Base-by-base conservation (phyloP, 176 grass and related monocot species). In the Musa itinerans region DNA sequence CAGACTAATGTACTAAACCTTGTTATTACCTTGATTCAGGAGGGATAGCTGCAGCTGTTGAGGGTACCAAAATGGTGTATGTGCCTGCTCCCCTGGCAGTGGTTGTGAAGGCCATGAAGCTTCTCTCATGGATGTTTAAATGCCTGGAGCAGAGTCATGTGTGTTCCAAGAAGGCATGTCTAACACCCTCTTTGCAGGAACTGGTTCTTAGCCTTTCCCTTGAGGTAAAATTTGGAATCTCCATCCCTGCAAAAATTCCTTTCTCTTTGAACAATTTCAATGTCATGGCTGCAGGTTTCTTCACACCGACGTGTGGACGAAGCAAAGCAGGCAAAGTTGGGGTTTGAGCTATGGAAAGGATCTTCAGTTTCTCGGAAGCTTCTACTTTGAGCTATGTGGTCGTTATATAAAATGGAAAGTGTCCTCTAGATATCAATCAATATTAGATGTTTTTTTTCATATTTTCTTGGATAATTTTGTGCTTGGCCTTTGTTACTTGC, bases 131-230 rank as follows among this genome's bases (percentile, higher is more conserved):
- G 54, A 23, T 54, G 10, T 74, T 9, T 54, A 21, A 13, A 29
- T 16, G 22, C 11, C 13, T 23, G 53, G 53, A 14, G 10, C 19
- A 29, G 10, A 9, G 21, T 23, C 5, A 2, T 21, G 23, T 21
- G 14, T 20, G 16, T 20, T 71, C 2, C 68, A 50, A 26, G 48
- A 67, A 53, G 21, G 22, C 69, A 22, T 20, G 17, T 7, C 1
- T 22, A 23, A 16, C 17, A 14, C 10, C 48, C 10, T 23, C 69
- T 68, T 10, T 20, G 26, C 23, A 68, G 65, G 65, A 49, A 74
- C 71, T 17, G 15, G 24, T 57, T 74, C 52, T 56, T 74, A 56
- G 72, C 72, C 57, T 74, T 74, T 57, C 9, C 52, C 15, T 57
- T 11, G 52, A 19, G 19, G 10, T 12, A 56, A 34, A 53, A 21